Conservation (phyloP, 1,284 basidiomycete genomes). For the Megacollybia platyphylla region DNA sequence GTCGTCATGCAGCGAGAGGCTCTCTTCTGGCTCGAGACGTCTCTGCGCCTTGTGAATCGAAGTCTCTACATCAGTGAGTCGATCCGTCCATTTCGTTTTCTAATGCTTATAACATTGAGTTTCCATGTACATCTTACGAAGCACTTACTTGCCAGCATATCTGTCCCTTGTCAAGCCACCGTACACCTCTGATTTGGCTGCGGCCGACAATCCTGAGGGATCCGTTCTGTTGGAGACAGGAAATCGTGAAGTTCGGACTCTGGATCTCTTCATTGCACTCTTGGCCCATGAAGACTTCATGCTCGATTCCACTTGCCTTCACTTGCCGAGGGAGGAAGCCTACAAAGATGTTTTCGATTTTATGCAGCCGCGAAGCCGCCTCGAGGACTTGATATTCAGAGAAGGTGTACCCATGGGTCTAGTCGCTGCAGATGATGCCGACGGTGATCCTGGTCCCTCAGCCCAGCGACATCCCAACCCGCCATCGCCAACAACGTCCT, state of each 20-base stretch:
- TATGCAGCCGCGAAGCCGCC: conserved; percentile 40
- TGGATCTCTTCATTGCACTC: conserved; percentile 44
- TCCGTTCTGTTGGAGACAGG: conserved; percentile 9
- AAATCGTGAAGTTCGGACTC: conserved; percentile 37
- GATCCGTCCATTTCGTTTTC: not conserved
- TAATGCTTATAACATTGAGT: conserved; percentile 17
- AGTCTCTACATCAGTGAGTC: conserved; percentile 35
- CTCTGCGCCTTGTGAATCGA: conserved; percentile 34
- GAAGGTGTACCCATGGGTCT: conserved; percentile 30
- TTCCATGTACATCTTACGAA: conserved; percentile 50
- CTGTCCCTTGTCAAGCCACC: conserved; percentile 29
- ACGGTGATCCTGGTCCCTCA: conserved; percentile 2
- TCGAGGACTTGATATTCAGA: conserved; percentile 38
- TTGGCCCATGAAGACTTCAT: conserved; percentile 46
- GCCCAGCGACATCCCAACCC: not conserved
- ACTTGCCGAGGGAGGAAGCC: conserved; percentile 42
- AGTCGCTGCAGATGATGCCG: conserved; percentile 11
- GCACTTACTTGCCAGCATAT: conserved; percentile 40
- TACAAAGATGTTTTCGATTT: conserved; percentile 49
- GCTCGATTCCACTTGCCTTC: conserved; percentile 39
- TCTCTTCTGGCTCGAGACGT: conserved; percentile 36
- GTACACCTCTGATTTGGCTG: conserved; percentile 48
- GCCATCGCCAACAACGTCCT: not conserved
- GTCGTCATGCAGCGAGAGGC: conserved; percentile 26
- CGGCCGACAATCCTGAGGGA: conserved; percentile 15